Base-by-base conservation (phyloP, 1,284 basidiomycete genomes). In the Sporisorium graminicola region DNA sequence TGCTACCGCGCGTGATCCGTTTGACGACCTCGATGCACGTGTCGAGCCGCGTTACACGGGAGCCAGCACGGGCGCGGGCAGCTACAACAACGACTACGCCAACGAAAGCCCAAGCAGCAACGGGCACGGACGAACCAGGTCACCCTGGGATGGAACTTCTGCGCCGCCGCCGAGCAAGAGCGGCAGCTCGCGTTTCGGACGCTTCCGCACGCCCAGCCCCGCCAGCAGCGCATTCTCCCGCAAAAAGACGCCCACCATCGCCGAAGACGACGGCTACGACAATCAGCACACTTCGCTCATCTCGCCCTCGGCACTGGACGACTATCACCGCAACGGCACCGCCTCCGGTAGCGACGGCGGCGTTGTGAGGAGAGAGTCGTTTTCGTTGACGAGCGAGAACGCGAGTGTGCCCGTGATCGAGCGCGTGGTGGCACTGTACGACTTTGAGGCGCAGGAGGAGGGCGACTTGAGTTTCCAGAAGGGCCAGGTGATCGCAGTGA, bases 401-500 rank as follows among this genome's bases (percentile, higher is more conserved):
- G 65, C 69, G 5, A 57, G 43, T 16, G 65, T 69, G 13, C 69
- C 65, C 2, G 63, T 73, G n/a, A 53, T 74, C 52, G 72, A 74
- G 12, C 56, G 74, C 9, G 83, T 83, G 3, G 26, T 84, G 1
- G 84, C 84, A 8, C 58, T 78, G 42, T 84, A 70, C 58, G 82
- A 84, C 24, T 85, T 82, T 31, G 74, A 80, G 20, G 83, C 77
- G 10, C 74, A 80, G 61, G 71, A 81, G 29, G 67, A 72, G 5
- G 65, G 74, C 8, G 84, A 85, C 56, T 57, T 85, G 16, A 70
- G 78, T 12, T 85, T 85, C 62, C 43, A 52, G 8, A 66, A 76
- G 22, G 84, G 84, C 5, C 83, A 85, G 46, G 75, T 85, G 24
- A 84, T 85, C 49, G 74, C 73, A 1, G 83, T 85, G 4, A 72